These are phyloP conservation scores for Passiflora organensis DNA, from an alignment of 345 rosid species.

Conservation along the genomic window DNA sequence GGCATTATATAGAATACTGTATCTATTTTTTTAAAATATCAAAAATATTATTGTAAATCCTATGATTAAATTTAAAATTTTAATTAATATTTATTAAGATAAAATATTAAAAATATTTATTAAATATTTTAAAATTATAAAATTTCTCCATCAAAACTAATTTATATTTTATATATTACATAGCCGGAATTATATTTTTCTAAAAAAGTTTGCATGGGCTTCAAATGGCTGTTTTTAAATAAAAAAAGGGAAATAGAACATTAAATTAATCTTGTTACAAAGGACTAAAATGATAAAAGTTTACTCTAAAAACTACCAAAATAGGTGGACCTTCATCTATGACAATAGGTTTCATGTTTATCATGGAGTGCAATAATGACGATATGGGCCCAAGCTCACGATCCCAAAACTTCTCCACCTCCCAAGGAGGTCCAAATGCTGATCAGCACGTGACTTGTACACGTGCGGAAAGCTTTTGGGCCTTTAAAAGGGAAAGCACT, in stretches of 20 bases:
- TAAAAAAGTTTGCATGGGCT: not conserved
- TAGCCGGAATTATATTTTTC: not conserved
- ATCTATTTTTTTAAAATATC: too few species aligned
- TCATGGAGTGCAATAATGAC: slow-evolving; percentile 33
- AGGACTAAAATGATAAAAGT: not conserved
- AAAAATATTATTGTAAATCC: not conserved
- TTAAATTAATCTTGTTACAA: not conserved
- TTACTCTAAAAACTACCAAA: too few species aligned
- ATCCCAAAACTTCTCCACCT: slow-evolving; percentile 24
- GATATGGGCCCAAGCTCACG: slow-evolving; percentile 30
- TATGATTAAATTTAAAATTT: not conserved
- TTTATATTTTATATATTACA: too few species aligned
- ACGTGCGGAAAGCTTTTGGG: too few species aligned
- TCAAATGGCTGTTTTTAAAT: not conserved
- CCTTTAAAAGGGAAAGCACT: too few species aligned
- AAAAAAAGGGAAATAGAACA: not conserved
- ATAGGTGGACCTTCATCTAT: not conserved
- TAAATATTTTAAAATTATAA: too few species aligned
- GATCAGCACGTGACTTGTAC: slow-evolving; percentile 29
- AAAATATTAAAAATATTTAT: too few species aligned
- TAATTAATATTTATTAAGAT: too few species aligned
- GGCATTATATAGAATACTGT: not conserved
- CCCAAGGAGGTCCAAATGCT: slow-evolving; percentile 21
- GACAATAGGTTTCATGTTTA: slow-evolving; percentile 21
- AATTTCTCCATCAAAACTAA: too few species aligned